A percentile compares a stretch with the other conserved stretches of the same genome.
These are phyloP conservation scores for Danielia reshetovae DNA, from an alignment of 805 yeast genomes.

Conservation along the genomic window DNA sequence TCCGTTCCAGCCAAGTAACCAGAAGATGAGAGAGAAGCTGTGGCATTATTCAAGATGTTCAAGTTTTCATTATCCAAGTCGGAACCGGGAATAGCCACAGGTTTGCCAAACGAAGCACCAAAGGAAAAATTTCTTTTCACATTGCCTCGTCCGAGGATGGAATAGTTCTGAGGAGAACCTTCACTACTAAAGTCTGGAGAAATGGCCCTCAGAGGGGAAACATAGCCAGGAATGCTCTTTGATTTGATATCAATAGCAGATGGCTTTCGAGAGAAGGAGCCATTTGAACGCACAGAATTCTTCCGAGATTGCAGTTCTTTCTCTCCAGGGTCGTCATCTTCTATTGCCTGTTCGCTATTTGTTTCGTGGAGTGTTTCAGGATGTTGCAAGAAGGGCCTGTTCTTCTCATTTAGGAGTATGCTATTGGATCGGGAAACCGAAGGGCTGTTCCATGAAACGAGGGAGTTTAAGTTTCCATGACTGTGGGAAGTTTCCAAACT, in stretches of 20 bases:
- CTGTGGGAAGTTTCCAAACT: too few relatives aligned
- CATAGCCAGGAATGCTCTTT: too few relatives aligned
- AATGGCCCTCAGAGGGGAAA: background rate
- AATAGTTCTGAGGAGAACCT: background rate
- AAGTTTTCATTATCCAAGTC: conserved; percentile 37
- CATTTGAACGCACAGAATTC: too few relatives aligned
- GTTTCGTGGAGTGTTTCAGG: background rate
- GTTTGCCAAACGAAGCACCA: too few relatives aligned
- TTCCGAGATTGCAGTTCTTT: too few relatives aligned
- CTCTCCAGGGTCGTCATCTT: too few relatives aligned
- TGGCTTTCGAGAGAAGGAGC: too few relatives aligned
- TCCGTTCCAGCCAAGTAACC: conserved; percentile 3
- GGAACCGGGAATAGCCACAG: conserved; percentile 1
- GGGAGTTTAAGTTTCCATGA: too few relatives aligned
- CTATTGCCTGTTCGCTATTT: background rate
- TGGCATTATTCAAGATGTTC: conserved; percentile 17
- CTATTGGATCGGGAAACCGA: background rate
- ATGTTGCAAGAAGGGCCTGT: background rate
- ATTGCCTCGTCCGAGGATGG: background rate
- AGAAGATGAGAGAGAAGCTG: conserved; percentile 11
- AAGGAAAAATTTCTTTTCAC: too few relatives aligned
- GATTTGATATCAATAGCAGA: background rate
- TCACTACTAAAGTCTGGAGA: background rate
- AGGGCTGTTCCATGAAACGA: too few relatives aligned
- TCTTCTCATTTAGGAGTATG: background rate